Evolutionary conservation across 2,329 filamentous ascomycete species (phyloP), one percentile per base, ranked within the genome.

Genomic region (Penicillium sp.): DNA sequence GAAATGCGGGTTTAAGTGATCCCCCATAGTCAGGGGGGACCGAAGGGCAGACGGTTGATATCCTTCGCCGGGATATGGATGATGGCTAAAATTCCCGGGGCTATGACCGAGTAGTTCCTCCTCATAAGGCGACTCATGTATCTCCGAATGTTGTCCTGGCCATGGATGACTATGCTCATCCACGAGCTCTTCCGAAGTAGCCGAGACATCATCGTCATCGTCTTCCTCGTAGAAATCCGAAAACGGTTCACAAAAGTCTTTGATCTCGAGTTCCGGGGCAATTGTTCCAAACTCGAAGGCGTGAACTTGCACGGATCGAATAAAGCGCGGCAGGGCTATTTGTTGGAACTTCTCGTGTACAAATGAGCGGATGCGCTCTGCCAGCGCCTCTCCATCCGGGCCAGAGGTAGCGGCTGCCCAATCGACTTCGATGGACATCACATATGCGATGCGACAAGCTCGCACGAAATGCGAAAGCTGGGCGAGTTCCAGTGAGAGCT

Each of bases 401-500:
- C 94, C 94, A 58, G 87, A 87, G 19, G 93, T 97, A 70, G 97
- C 85, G 59, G 89, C 89, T 69, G 94, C 88, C 94, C 94, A 99
- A 76, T 96, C 92, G 72, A 99, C 88, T 71, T 97, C 92, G 79
- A 99, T 93, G 65, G 94, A 97, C 94, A 99, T 99, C 58, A 75
- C 74, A 72, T 71, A 56, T 62, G 65, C 60, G 49, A 52, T 11
- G 49, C 31, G 47, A 51, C 19, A 31, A 26, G 33, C 23, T 34
- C 40, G 31, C 51, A 48, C 31, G 21, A 48, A 52, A 37, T 44
- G 44, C 39, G 21, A 29, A 29, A 26, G 29, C 2, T 11, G 23
- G 51, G 48, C 43, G 52, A 52, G 45, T 26, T 19, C 18, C 42
- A 29, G 46, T 36, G 43, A 47, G 48, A 54, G 40, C 18, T 28